Evolutionary conservation across 2,329 filamentous ascomycete species (phyloP), one percentile per base, ranked within the genome.

Genomic region (Fusarium proliferatum): DNA sequence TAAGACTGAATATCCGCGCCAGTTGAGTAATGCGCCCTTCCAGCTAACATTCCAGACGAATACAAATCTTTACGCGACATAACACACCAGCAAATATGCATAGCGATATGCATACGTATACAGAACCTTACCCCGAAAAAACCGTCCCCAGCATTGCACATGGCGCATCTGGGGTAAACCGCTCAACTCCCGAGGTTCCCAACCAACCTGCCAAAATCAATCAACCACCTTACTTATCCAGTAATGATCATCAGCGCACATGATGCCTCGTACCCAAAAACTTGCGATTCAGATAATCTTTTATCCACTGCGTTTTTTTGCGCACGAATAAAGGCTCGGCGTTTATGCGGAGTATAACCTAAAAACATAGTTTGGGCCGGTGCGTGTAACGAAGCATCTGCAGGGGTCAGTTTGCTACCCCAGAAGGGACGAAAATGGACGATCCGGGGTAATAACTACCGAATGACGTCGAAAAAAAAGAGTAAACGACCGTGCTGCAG

Each of bases 381-480:
- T 23, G 30, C 33, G 19, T 45, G 49, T 12, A 28, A 48, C 45
- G 39, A 57, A 21, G 41, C 13, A 60, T 38, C 26, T 41, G 46
- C 65, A 72, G 56, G 70, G 70, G 67, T 45, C 70, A 61, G 65
- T 23, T 28, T 28, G 13, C 21, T 39, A 51, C 23, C 70, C 65
- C 16, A 62, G 43, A 71, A 61, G 5, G 49, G 70, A 38, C 23
- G 36, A 5, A 21, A 56, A 39, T 3, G 43, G 70, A n/a, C n/a
- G 70, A 71, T 71, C 62, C 65, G 65, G 51, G 60, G 43, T 38
- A 53, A 34, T 52, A 69, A 69, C 39, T 69, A 34, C 67, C 67
- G 65, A 69, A 69, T 69, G 67, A 69, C 65, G 65, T 69, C 16
- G 41, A 17, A 15, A 26, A 55, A 53, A 28, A 17, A 21, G 3